Conservation (phyloP, 768 basidiomycete genomes). For the Trametes cingulata region DNA sequence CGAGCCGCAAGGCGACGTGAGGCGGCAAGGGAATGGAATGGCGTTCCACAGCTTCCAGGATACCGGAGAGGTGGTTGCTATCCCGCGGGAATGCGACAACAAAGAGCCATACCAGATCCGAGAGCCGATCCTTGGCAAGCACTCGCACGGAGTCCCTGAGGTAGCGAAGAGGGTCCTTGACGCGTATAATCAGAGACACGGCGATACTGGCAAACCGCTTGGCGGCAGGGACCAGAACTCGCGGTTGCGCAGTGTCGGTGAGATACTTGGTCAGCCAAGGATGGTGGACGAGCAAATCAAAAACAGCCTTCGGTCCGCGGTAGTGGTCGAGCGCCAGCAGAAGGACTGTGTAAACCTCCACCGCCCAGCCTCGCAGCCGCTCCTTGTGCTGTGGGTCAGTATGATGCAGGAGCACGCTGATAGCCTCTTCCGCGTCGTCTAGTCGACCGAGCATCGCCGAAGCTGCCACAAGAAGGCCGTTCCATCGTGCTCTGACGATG, state of each 20-base stretch:
- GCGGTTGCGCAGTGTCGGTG: not conserved
- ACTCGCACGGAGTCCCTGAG: conserved; percentile 29
- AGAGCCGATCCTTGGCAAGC: conserved; percentile 35
- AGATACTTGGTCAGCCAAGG: conserved; percentile 31
- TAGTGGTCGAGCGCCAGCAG: conserved; percentile 38
- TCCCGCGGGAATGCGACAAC: not conserved
- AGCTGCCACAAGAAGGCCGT: conserved; percentile 35
- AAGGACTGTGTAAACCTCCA: conserved; percentile 41
- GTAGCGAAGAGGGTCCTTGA: conserved; percentile 28
- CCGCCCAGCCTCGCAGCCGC: conserved; percentile 25
- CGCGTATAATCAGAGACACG: not conserved
- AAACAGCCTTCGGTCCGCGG: conserved; percentile 33
- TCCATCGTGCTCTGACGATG: conserved; percentile 24
- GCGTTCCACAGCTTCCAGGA: conserved; percentile 43
- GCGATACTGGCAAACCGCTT: not conserved
- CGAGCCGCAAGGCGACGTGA: conserved; percentile 30
- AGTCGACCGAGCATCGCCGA: conserved; percentile 41
- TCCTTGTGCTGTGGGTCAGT: conserved; percentile 1
- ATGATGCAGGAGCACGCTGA: conserved; percentile 21
- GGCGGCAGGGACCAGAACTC: not conserved
- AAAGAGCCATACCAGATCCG: conserved; percentile 11
- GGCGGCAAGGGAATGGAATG: conserved; percentile 36
- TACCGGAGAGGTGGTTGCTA: conserved; percentile 37
- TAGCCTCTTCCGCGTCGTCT: conserved; percentile 34
- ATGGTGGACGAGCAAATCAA: conserved; percentile 44